Base-by-base conservation (phyloP, 2,329 filamentous ascomycete genomes). In the Orbilia javanica region DNA sequence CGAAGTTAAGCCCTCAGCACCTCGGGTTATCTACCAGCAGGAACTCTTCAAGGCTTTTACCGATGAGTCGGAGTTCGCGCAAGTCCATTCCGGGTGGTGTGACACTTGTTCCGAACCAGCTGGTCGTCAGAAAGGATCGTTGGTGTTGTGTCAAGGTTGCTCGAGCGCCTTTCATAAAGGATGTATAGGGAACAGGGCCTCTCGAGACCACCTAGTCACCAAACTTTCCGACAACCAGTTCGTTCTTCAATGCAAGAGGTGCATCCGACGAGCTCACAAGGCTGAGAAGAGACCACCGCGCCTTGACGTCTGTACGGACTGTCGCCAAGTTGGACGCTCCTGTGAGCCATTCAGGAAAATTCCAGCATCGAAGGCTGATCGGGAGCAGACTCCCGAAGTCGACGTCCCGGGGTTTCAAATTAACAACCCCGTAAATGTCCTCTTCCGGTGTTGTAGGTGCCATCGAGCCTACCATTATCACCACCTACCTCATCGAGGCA, bases 111-210 rank as follows among this genome's bases (percentile, higher is more conserved):
- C 85, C 57, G 84, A 85, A 87, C 88, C 7, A 85, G 88, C 57
- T 85, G 87, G 22, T 27, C 83, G 85, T 0, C 87, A 86, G 72
- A 91, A 90, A 82, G 93, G 93, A 0, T 86, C 88, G 44, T 86
- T 99, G 25, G 88, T 99, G 36, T 90, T 91, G 82, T 99, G 96
- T 81, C 96, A 99, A 84, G 96, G 96, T 31, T 99, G 96, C 83
- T 93, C 91, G 1, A 86, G 91, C 57, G 88, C 92, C 0, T 97
- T 93, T 81, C 96, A 99, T 84, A 93, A 92, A 83, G 85, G 85
- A 46, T 99, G 96, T 82, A 87, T 99, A 29, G 94, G 95, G 0
- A 86, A 87, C 60, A 89, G 96, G 62, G 88, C 88, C 64, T 86
- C 84, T 11, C 88, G 96, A 77, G 93, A 97, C n/a, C 96, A 98